Evolutionary conservation across 768 basidiomycete species (phyloP).

Genomic region (Naganishia antarctica): DNA sequence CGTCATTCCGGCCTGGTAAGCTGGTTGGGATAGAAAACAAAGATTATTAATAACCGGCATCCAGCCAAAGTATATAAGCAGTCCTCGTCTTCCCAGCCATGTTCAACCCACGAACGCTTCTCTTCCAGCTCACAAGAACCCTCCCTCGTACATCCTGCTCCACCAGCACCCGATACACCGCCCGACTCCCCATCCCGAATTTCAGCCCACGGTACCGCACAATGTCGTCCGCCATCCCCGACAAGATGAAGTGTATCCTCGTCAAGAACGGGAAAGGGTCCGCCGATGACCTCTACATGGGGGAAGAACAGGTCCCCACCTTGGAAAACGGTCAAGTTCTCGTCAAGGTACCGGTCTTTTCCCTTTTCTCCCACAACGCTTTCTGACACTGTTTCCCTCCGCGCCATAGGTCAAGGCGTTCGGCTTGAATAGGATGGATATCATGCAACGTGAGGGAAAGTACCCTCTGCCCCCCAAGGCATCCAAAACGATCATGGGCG

Average conservation of each 20-base stretch:
- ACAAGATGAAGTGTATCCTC: conserved; percentile 68
- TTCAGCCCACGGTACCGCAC: neutral
- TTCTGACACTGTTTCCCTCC: neutral
- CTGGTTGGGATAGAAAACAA: too few relatives aligned
- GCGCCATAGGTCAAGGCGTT: conserved; percentile 74
- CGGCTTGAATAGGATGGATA: conserved; percentile 85
- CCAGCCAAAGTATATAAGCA: neutral
- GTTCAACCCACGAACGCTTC: neutral
- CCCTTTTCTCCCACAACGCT: neutral
- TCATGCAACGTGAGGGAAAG: conserved; percentile 53
- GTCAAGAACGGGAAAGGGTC: conserved; percentile 72
- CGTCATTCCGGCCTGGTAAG: neutral
- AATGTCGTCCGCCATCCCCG: conserved; percentile 20
- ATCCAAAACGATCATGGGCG: conserved; percentile 66
- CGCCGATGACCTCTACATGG: conserved; percentile 71
- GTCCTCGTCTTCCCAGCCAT: neutral
- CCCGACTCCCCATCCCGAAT: neutral
- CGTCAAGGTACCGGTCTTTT: conserved; percentile 60
- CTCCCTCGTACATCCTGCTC: neutral
- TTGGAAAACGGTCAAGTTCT: conserved; percentile 61
- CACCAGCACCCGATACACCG: neutral
- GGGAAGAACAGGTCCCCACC: conserved; percentile 63
- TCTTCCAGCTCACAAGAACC: neutral
- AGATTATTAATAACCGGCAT: neutral
- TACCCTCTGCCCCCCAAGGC: conserved; percentile 76